These are phyloP conservation scores for Globisporangium acanthophoron DNA, from an alignment of 352 stramenopile species.

Conservation along the genomic window DNA sequence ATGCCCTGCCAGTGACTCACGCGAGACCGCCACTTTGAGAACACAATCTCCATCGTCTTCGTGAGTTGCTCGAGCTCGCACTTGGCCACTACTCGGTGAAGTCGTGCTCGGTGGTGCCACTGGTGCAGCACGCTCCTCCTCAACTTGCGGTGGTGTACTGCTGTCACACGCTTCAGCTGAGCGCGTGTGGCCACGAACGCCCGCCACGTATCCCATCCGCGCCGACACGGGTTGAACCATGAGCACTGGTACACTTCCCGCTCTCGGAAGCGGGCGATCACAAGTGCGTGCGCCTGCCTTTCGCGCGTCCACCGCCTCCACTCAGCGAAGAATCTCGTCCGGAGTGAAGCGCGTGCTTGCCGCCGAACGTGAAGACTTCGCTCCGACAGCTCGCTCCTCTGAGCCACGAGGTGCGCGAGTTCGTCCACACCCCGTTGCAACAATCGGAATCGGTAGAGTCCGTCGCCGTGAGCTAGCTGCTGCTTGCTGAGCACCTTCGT, in stretches of 20 bases:
- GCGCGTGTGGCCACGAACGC: not conserved
- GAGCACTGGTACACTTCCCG: slow-evolving; percentile 15
- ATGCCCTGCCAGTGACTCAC: slow-evolving; percentile 23
- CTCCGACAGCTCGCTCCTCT: slow-evolving; percentile 16
- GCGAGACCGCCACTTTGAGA: slow-evolving; percentile 20
- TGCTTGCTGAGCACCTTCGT: not conserved
- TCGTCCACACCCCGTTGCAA: slow-evolving; percentile 18
- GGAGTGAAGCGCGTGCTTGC: slow-evolving; percentile 15
- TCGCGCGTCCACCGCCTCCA: slow-evolving; percentile 12
- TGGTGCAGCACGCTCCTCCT: not conserved
- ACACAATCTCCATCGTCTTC: slow-evolving; percentile 1
- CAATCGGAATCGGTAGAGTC: slow-evolving; percentile 13
- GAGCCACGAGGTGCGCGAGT: slow-evolving; percentile 18
- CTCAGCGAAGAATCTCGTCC: slow-evolving; percentile 16
- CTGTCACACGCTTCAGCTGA: not conserved
- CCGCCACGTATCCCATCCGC: slow-evolving; percentile 24
- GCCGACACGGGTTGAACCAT: slow-evolving; percentile 22
- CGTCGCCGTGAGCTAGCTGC: slow-evolving; percentile 9
- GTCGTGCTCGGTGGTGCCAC: slow-evolving; percentile 1
- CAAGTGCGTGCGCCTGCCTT: not conserved
- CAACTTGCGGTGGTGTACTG: not conserved
- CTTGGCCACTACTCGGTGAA: slow-evolving; percentile 6
- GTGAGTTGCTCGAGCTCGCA: slow-evolving; percentile 2
- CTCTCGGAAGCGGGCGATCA: not conserved
- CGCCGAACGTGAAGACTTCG: slow-evolving; percentile 19